Conservation (phyloP, 495 filamentous ascomycete species). For the Lindgomyces ingoldianus region DNA sequence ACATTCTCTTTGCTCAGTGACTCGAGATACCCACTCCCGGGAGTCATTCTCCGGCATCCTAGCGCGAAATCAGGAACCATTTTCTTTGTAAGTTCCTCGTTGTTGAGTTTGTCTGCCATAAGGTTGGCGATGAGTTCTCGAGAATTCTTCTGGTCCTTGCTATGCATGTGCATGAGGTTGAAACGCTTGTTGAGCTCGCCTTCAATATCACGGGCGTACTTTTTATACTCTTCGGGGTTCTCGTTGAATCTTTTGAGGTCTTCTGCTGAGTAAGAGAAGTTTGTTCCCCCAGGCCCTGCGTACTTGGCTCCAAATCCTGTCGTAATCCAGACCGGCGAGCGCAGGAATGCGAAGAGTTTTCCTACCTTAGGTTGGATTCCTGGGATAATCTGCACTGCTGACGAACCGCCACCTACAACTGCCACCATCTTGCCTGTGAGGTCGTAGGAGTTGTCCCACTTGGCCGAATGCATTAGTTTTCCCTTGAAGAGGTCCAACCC, state of each 20-base stretch:
- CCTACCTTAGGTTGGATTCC: slow-evolving; percentile 17
- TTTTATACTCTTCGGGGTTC: slow-evolving; percentile 13
- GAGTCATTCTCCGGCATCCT: slow-evolving; percentile 18
- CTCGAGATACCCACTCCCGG: slow-evolving; percentile 10
- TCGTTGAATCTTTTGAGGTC: slow-evolving; percentile 8
- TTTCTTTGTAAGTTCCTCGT: slow-evolving; percentile 12
- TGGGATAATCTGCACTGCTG: slow-evolving; percentile 17
- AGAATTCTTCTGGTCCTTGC: slow-evolving; percentile 13
- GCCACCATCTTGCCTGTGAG: slow-evolving; percentile 16
- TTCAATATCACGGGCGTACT: slow-evolving; percentile 13
- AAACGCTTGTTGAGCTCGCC: slow-evolving; percentile 25
- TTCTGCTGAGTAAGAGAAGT: slow-evolving; percentile 10
- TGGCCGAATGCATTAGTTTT: slow-evolving; percentile 19
- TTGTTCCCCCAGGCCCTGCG: slow-evolving; percentile 22
- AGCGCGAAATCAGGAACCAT: slow-evolving; percentile 13
- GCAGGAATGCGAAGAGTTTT: slow-evolving; percentile 12
- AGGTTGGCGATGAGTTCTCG: slow-evolving; percentile 6
- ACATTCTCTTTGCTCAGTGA: slow-evolving; percentile 19
- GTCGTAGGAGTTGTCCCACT: slow-evolving; percentile 16
- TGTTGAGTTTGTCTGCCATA: slow-evolving; percentile 9
- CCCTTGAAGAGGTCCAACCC: slow-evolving; percentile 14
- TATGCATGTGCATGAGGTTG: slow-evolving; percentile 18
- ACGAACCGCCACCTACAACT: slow-evolving; percentile 19
- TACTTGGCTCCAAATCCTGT: slow-evolving; percentile 21
- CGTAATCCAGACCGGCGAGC: slow-evolving; percentile 20